Evolutionary conservation across 495 filamentous ascomycete genomes (phyloP), one percentile per base, ranked within the genome.

Genomic region (Aspergillus saccharolyticus): DNA sequence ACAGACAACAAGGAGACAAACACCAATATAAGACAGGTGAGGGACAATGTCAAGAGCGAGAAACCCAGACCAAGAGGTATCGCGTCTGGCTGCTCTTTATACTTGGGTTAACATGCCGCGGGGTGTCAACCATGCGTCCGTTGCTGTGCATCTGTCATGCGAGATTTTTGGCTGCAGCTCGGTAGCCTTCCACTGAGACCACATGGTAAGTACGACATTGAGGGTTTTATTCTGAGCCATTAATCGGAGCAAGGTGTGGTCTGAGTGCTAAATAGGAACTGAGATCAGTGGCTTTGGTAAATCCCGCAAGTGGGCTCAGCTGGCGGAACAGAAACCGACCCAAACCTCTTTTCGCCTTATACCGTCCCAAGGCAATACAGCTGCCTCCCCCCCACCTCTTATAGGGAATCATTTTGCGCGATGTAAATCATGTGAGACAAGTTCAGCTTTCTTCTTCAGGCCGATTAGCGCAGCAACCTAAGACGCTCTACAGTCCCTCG

Each of bases 211-310:
- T 18, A 24, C 18, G 16, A n/a, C 24, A 4, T 39, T 50, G 47
- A 24, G 47, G 47, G 47, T n/a, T n/a, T 50, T 50, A 50, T n/a
- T 30, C 15, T n/a, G 47, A 50, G 17, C 47, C 47, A 50, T 3
- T 50, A 7, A 28, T 50, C 17, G 14, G 16, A 28, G 47, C 5
- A 18, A n/a, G n/a, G 22, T 14, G 6, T 30, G 17, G 47, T 15
- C 28, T 30, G n/a, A 24, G n/a, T 9, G 22, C 24, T 50, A 24
- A 17, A 28, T 16, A n/a, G 47, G 17, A 24, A 28, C 28, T 50
- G 47, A 50, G 47, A 50, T 50, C 47, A 50, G 47, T 50, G 47
- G 47, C 47, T 50, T 50, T 24, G 47, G 22, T 50, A 50, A 50
- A 50, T 50, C 47, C 47, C 47, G 24, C 47, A 50, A n/a, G 47